Conservation (phyloP, 176 grass and related monocot genomes). For the Thinopyrum elongatum region DNA sequence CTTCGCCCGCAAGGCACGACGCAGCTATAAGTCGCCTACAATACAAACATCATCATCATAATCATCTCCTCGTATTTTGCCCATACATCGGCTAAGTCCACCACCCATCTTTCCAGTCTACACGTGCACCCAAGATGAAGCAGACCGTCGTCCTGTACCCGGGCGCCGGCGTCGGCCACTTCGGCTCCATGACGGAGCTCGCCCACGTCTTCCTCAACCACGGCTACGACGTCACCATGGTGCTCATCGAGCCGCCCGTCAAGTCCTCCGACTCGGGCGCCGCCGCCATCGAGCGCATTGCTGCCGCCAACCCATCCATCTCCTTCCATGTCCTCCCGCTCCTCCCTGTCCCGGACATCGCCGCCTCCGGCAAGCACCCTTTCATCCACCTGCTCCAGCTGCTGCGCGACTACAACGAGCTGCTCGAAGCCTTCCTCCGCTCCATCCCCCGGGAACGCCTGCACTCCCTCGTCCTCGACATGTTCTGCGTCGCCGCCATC, state of each 20-base stretch:
- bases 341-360: not conserved
- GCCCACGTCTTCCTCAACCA: slow-evolving; percentile 6
- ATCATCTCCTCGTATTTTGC: not conserved
- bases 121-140: not conserved
- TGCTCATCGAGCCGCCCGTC: slow-evolving; percentile 7
- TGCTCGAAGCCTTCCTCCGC: slow-evolving; percentile 4
- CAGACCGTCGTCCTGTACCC: slow-evolving; percentile 29
- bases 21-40: not conserved
- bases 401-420: slow-evolving; percentile 7
- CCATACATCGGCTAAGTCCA: not conserved
- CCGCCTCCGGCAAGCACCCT: slow-evolving; percentile 16
- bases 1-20: not conserved
- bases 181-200: slow-evolving; percentile 15
- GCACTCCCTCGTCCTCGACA: slow-evolving; percentile 21
- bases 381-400: not conserved
- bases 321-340: slow-evolving; percentile 10
- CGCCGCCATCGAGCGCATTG: not conserved
- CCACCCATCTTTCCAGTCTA: not conserved
- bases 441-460: slow-evolving; percentile 2
- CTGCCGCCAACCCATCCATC: slow-evolving; percentile 20
- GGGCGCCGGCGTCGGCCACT: slow-evolving; percentile 10
- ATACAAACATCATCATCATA: too few species aligned
- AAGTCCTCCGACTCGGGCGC: slow-evolving; percentile 3
- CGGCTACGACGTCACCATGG: slow-evolving; percentile 17
- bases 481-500: slow-evolving; percentile 12